Evolutionary conservation across 169 alveolate species (phyloP).

Genomic region (Plasmodium billcollinsi): DNA sequence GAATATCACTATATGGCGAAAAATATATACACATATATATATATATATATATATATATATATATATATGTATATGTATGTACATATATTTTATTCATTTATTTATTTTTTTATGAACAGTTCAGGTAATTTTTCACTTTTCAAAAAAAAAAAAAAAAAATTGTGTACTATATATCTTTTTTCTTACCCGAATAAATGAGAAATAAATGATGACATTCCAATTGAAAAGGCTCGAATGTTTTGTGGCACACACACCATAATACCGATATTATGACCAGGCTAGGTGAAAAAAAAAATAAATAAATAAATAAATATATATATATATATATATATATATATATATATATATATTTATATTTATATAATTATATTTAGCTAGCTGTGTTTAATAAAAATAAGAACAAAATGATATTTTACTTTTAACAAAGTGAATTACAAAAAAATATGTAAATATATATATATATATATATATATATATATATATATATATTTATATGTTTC

Average conservation of each 20-base stretch:
- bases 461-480: constrained; percentile 11
- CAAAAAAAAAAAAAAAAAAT: no score
- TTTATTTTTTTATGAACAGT: background rate
- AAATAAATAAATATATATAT: background rate
- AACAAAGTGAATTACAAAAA: no score
- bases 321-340: background rate
- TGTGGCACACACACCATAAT: constrained; percentile 52
- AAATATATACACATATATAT: background rate
- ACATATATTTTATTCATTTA: background rate
- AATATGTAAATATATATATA: background rate
- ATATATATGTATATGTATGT: no score
- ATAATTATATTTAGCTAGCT: background rate
- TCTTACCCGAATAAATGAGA: constrained; percentile 57
- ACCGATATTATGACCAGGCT: constrained; percentile 65
- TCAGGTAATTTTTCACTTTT: no score
- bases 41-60: no score
- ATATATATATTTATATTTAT: no score
- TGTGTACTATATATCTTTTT: background rate
- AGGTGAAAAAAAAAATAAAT: background rate
- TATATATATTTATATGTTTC: constrained; percentile 2
- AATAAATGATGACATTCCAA: constrained; percentile 60
- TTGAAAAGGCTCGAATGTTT: constrained; percentile 40
- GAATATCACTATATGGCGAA: constrained; percentile 32
- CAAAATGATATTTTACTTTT: background rate
- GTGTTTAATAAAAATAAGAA: background rate